Evolutionary conservation across 1,284 basidiomycete genomes (phyloP), one percentile per base, ranked within the genome.

Genomic region (Pseudozyma pruni): DNA sequence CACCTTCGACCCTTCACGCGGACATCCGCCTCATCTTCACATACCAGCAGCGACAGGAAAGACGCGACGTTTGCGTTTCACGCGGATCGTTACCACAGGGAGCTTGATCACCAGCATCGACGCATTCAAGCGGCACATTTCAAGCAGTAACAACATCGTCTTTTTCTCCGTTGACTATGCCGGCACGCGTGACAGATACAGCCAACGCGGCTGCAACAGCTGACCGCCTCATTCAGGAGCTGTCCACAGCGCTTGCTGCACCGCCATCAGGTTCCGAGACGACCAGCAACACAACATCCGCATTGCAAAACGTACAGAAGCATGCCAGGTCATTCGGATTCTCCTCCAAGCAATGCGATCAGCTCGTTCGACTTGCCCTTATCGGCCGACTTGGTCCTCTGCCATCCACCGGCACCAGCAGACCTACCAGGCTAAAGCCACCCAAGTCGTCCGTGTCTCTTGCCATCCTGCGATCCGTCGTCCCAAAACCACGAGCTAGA

Each of bases 261-360:
- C 58, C 57, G 7, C 7, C 58, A n/a, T 33, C 46, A 35, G 64
- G 44, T 9, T 19, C 42, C 4, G 46, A 32, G 4, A 13, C 43
- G 3, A 31, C 52, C n/a, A 47, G 59, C 4, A 52, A 42, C 25
- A 40, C 63, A 2, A 35, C 60, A 2, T 22, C 34, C 8, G 39
- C 52, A 4, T 38, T 70, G 17, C 31, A 23, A 25, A 17, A 39
- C 14, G 13, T 71, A 8, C 57, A 64, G 32, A 55, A 54, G 14
- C 61, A 71, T 19, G 56, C 68, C 2, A 32, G 43, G 3, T 51
- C 50, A 13, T 64, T 56, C 34, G 68, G 68, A 40, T 66, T 58
- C 44, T 53, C 61, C 7, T 54, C 61, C 4, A 49, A 50, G 35
- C 61, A 71, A 17, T 71, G 68, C 43, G 61, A 71, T 10, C 57